Evolutionary conservation across 495 filamentous ascomycete genomes (phyloP).

Genomic region (Trichoderma virens): DNA sequence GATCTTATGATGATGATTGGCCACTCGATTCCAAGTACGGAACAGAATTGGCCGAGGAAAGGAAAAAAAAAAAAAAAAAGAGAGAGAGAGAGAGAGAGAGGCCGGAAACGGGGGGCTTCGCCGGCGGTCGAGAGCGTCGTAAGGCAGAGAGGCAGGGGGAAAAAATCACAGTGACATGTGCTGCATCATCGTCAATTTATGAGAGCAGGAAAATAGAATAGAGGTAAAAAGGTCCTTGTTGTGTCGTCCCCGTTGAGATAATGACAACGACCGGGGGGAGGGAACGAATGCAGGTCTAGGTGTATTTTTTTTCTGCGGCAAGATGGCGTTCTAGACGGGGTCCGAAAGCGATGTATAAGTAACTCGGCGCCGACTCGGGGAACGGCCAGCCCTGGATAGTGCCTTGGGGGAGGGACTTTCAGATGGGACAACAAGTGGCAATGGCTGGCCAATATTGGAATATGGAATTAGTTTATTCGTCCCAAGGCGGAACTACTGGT

Average conservation of each 20-base stretch:
- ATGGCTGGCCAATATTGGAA: background rate
- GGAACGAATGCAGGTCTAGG: slow-evolving; percentile 1
- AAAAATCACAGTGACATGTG: background rate
- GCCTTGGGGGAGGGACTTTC: background rate
- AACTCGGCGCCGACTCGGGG: slow-evolving; percentile 1
- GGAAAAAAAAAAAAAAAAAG: slow-evolving; percentile 13
- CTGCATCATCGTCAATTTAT: background rate
- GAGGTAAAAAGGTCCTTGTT: background rate
- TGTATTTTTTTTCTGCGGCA: background rate
- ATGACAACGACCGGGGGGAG: background rate
- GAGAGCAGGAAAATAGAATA: background rate
- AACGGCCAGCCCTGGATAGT: background rate
- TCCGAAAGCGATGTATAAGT: background rate
- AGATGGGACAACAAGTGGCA: background rate
- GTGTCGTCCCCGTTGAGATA: background rate
- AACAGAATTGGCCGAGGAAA: slow-evolving; percentile 15
- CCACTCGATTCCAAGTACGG: background rate
- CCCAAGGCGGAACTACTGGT: background rate
- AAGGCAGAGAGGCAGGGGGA: background rate
- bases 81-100: slow-evolving; percentile 16
- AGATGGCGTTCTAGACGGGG: slow-evolving; percentile 7
- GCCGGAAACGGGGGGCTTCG: slow-evolving; percentile 14
- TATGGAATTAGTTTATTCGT: background rate
- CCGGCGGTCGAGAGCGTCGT: slow-evolving; percentile 1
- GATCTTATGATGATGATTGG: background rate